These are phyloP conservation scores for Trametopsis cervina DNA, from an alignment of 768 basidiomycete genomes.

Conservation along the genomic window DNA sequence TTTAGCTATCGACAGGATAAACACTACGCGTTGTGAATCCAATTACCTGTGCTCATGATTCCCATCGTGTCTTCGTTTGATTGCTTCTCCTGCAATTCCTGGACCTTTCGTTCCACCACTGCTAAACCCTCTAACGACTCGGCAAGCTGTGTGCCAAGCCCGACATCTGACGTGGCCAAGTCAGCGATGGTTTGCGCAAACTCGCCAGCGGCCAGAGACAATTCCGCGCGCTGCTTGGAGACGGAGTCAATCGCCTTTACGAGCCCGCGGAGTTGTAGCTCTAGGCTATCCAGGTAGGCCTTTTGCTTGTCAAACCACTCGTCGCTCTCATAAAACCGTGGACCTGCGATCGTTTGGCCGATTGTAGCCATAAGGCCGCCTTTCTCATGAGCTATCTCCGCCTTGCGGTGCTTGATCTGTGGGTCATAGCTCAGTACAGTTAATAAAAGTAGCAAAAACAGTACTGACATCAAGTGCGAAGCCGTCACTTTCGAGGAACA, in stretches of 20 bases:
- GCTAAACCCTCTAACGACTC: conserved; percentile 63
- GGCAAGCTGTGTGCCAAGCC: conserved; percentile 55
- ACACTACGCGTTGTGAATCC: background rate
- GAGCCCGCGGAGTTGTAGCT: conserved; percentile 79
- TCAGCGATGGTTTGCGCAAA: conserved; percentile 68
- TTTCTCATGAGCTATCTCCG: conserved; percentile 68
- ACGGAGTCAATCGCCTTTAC: conserved; percentile 83
- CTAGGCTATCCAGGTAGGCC: conserved; percentile 79
- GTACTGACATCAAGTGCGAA: conserved; percentile 79
- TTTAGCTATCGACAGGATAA: background rate
- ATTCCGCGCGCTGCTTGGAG: conserved; percentile 80
- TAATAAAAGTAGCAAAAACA: background rate
- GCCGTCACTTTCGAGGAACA: conserved; percentile 91
- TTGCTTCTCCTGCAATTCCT: conserved; percentile 68
- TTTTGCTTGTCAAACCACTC: conserved; percentile 96
- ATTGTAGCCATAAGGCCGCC: conserved; percentile 82
- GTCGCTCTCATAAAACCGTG: conserved; percentile 83
- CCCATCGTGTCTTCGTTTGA: conserved; percentile 79
- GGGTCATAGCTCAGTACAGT: background rate
- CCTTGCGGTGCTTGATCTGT: conserved; percentile 84
- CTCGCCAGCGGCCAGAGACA: conserved; percentile 66
- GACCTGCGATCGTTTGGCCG: conserved; percentile 71
- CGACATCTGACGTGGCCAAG: conserved; percentile 67
- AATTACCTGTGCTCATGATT: conserved; percentile 65
- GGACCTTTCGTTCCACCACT: conserved; percentile 65